Evolutionary conservation across 2,329 filamentous ascomycete species (phyloP).

Genomic region (Colletotrichum higginsianum): DNA sequence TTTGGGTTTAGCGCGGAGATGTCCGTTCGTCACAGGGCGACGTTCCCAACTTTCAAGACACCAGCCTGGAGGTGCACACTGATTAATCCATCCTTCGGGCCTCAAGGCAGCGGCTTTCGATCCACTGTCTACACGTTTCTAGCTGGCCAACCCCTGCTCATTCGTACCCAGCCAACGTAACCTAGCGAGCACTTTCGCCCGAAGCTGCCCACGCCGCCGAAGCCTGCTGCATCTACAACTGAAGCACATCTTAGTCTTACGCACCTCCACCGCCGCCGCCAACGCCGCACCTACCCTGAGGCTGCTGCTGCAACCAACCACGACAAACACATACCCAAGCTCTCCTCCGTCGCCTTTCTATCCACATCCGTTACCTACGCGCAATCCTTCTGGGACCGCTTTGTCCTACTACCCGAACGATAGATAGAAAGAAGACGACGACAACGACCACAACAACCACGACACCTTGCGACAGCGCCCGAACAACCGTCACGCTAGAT

Average conservation of each 20-base stretch:
- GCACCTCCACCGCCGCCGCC: constrained; percentile 13
- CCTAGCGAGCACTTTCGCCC: constrained; percentile 13
- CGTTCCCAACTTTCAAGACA: constrained; percentile 26
- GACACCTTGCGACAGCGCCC: constrained; percentile 14
- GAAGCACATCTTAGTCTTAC: constrained; percentile 13
- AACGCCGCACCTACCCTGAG: constrained; percentile 25
- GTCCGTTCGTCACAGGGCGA: constrained; percentile 13
- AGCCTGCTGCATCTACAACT: constrained; percentile 37
- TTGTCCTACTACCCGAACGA: constrained; percentile 1
- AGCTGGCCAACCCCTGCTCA: constrained; percentile 20
- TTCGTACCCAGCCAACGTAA: constrained; percentile 41
- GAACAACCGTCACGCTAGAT: constrained; percentile 4
- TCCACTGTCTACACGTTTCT: constrained; percentile 2
- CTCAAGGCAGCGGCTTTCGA: constrained; percentile 12
- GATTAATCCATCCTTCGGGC: background rate
- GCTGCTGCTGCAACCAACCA: constrained; percentile 20
- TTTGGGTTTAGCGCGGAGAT: too few relatives aligned
- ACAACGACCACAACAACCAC: background rate
- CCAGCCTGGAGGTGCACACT: constrained; percentile 14
- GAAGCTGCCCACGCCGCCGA: constrained; percentile 17
- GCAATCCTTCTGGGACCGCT: constrained; percentile 17
- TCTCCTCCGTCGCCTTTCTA: constrained; percentile 27
- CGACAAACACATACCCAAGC: constrained; percentile 25
- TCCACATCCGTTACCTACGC: constrained; percentile 33
- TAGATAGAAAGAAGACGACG: background rate